Base-by-base conservation (phyloP, 768 basidiomycete genomes). In the Hygrophorus pudorinus region DNA sequence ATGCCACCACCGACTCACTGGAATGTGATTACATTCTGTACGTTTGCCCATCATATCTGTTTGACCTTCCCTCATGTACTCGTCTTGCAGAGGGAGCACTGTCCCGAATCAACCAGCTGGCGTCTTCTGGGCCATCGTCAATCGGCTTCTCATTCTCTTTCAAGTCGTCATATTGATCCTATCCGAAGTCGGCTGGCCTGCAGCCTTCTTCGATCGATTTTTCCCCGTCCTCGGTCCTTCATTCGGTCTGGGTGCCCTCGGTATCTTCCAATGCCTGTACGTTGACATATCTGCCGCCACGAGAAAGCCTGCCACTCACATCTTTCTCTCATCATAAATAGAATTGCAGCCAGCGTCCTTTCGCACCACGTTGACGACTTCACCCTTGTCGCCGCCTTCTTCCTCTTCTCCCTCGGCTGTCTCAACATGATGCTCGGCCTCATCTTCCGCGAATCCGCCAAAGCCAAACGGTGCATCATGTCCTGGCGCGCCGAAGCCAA, bases 61-160 rank as follows among this genome's bases (percentile, higher is more conserved):
- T 12, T 7, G 16, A 37, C 5, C 7, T 11, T 3, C 46, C 48
- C 28, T 21, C 11, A 29, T 46, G 17, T 28, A 13, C 31, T 33
- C 42, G 16, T 16, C 35, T 37, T 49, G 45, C 45, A 76, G 65
- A 50, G 83, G 77, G 46, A 86, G 81, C 60, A 88, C 88, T 2
- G 88, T 96, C 4, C 91, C 91, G 3, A 88, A 89, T 61, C 90
- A 94, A 59, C 75, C 86, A 24, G 91, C 86, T 14, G 91, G 91
- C 20, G 75, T 78, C 7, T 94, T 96, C 65, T 96, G 90, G 86
- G 85, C 87, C 4, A 79, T 94, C 49, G 67, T 93, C 50, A 88
- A 89, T 62, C 73, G 87, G 48, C 72, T 94, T 45, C 75, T 94
- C 60, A 88, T 94, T 60, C 77, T 91, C 49, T 80, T 85, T 61